Conservation (phyloP, 768 basidiomycete species). For the Mycena polygramma region DNA sequence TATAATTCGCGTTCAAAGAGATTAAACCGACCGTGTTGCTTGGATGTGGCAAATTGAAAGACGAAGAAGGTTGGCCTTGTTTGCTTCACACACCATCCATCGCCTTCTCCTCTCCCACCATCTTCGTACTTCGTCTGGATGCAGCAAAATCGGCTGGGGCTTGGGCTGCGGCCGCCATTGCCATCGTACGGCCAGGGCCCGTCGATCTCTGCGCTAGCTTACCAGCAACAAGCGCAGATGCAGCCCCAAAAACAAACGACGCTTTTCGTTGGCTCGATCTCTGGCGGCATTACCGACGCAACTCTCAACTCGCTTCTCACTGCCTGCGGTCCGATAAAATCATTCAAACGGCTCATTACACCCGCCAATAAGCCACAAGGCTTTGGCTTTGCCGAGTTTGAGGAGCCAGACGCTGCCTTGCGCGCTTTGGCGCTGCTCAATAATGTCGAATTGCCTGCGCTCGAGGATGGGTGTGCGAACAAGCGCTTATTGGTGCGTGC, state of each 20-base stretch:
- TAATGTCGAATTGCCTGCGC: constrained; percentile 64
- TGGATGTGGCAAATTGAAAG: too few relatives aligned
- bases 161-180: constrained; percentile 90
- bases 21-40: too few relatives aligned
- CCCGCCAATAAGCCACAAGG: constrained; percentile 95
- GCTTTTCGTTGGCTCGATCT: constrained; percentile 95
- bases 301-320: constrained; percentile 84
- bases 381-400: constrained; percentile 97
- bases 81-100: neutral
- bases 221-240: constrained; percentile 79
- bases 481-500: constrained; percentile 70
- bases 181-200: constrained; percentile 92
- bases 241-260: constrained; percentile 73
- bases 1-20: too few relatives aligned
- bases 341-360: constrained; percentile 93
- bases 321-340: constrained; percentile 89
- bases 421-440: constrained; percentile 70
- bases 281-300: constrained; percentile 88
- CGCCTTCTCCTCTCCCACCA: neutral
- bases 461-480: constrained; percentile 62
- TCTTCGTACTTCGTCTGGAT: constrained; percentile 33
- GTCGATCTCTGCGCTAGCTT: constrained; percentile 91
- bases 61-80: neutral
- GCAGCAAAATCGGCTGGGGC: constrained; percentile 76
- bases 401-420: constrained; percentile 92